A percentile compares a stretch with the other conserved stretches of the same genome.
phyloP scores from a whole-genome alignment of 2,329 filamentous ascomycete genomes.

The Aspergillus sp. region DNA sequence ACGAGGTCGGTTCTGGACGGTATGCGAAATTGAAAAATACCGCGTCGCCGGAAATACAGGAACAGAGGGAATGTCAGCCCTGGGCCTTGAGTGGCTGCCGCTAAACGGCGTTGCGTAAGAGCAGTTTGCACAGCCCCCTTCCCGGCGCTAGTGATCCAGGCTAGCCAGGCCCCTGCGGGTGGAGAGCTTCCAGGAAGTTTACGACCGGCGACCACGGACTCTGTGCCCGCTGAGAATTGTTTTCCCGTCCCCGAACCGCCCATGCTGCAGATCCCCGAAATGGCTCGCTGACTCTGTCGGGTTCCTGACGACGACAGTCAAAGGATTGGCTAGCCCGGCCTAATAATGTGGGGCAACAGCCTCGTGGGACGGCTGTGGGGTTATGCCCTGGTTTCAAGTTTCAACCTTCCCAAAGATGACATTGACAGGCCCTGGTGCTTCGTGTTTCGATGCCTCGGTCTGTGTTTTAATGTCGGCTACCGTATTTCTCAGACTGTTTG shows the following conservation, averaged over 20 bases:
- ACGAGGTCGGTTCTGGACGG: neutral
- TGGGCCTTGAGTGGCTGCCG: constrained; percentile 7
- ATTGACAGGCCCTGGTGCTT: constrained; percentile 9
- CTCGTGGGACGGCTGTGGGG: constrained; percentile 25
- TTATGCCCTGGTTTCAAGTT: constrained; percentile 18
- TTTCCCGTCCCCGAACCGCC: constrained; percentile 15
- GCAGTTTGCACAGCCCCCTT: constrained; percentile 28
- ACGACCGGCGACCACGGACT: neutral
- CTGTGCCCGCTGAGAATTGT: constrained; percentile 9
- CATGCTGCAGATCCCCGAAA: constrained; percentile 10
- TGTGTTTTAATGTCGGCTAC: neutral
- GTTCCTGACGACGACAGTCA: neutral
- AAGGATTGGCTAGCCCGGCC: neutral
- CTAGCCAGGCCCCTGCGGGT: constrained; percentile 15
- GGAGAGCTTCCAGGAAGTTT: constrained; percentile 1
- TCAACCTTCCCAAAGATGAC: constrained; percentile 3
- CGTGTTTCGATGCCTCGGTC: neutral
- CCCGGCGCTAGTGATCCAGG: constrained; percentile 24
- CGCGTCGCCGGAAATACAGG: neutral
- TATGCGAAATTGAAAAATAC: constrained; percentile 4
- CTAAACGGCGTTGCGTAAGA: constrained; percentile 25
- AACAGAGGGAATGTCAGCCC: constrained; percentile 5
- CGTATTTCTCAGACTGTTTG: neutral
- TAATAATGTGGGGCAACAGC: constrained; percentile 18
- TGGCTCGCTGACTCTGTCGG: constrained; percentile 1